Evolutionary conservation across 768 basidiomycete species (phyloP).

Genomic region (Pholiota conissans): DNA sequence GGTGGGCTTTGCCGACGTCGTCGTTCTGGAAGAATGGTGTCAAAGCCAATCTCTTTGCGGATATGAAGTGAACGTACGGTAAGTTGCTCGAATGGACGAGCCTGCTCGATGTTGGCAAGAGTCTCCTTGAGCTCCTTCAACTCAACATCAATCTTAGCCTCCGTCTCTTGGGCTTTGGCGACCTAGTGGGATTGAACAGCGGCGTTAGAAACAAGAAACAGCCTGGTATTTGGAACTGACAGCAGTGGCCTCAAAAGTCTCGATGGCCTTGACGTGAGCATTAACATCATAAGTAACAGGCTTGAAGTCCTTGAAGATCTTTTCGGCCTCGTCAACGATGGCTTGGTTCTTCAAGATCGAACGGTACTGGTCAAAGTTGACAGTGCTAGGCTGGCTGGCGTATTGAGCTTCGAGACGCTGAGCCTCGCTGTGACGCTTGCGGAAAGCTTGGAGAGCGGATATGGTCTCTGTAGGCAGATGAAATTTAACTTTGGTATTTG

Average conservation of each 20-base stretch:
- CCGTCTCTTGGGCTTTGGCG: constrained; percentile 85
- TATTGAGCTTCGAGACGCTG: constrained; percentile 69
- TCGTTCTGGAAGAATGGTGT: constrained; percentile 52
- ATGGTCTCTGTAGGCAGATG: constrained; percentile 68
- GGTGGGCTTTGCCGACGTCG: constrained; percentile 91
- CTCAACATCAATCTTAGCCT: constrained; percentile 87
- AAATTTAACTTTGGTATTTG: neutral
- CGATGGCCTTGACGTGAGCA: constrained; percentile 91
- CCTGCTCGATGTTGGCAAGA: constrained; percentile 95
- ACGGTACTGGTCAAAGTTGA: constrained; percentile 93
- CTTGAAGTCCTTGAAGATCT: constrained; percentile 85
- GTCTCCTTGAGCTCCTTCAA: constrained; percentile 90
- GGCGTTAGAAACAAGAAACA: too few species aligned
- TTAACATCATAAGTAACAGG: constrained; percentile 91
- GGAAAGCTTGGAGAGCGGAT: constrained; percentile 88
- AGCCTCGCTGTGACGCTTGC: constrained; percentile 92
- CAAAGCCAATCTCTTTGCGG: neutral
- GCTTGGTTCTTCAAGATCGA: constrained; percentile 89
- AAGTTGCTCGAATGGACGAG: constrained; percentile 95
- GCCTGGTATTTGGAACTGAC: constrained; percentile 48
- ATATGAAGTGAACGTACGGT: constrained; percentile 62
- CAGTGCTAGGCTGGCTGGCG: constrained; percentile 69
- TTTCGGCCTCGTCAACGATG: constrained; percentile 91
- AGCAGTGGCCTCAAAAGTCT: constrained; percentile 95
- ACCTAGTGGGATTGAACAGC: too few species aligned